Conservation (phyloP, 139 green algal species). For the Volvox reticuliferus region DNA sequence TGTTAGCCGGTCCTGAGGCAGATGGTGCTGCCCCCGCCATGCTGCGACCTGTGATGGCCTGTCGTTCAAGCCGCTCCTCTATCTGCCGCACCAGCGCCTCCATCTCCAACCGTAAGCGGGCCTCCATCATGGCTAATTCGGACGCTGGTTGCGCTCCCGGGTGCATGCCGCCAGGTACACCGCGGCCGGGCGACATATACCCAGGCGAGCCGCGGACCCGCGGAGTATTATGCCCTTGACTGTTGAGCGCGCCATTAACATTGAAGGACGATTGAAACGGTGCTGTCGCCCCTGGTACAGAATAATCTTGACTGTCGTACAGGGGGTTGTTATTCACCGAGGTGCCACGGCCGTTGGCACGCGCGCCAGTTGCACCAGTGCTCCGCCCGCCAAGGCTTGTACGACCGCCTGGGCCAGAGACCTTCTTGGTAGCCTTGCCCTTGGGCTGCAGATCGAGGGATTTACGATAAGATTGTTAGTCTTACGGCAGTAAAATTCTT, state of each 20-base stretch:
- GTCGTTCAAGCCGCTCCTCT: conserved; percentile 9
- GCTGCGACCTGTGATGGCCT: neutral
- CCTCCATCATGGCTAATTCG: conserved; percentile 32
- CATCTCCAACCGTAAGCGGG: conserved; percentile 22
- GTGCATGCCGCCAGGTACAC: neutral
- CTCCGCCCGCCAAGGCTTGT: conserved; percentile 16
- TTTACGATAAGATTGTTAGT: neutral
- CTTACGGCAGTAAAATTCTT: no score
- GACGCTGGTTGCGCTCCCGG: neutral
- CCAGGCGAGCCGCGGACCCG: neutral
- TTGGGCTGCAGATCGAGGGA: conserved; percentile 11
- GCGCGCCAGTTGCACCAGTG: neutral
- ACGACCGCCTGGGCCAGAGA: neutral
- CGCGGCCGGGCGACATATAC: neutral
- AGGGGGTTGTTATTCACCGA: conserved; percentile 53
- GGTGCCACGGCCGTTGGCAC: neutral
- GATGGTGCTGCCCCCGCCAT: neutral
- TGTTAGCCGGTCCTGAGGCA: neutral
- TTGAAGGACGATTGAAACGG: conserved; percentile 15
- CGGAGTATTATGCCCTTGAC: neutral
- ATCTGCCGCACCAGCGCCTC: conserved; percentile 13
- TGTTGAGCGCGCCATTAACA: neutral
- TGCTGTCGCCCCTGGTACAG: neutral
- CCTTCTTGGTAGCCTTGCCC: conserved; percentile 32
- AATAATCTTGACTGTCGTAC: conserved; percentile 43